Percentiles rank a stretch among this genome's conserved stretches.
These are phyloP conservation scores for Podosphaera leucotricha DNA, from an alignment of 2,329 filamentous ascomycete genomes.

Conservation along the genomic window DNA sequence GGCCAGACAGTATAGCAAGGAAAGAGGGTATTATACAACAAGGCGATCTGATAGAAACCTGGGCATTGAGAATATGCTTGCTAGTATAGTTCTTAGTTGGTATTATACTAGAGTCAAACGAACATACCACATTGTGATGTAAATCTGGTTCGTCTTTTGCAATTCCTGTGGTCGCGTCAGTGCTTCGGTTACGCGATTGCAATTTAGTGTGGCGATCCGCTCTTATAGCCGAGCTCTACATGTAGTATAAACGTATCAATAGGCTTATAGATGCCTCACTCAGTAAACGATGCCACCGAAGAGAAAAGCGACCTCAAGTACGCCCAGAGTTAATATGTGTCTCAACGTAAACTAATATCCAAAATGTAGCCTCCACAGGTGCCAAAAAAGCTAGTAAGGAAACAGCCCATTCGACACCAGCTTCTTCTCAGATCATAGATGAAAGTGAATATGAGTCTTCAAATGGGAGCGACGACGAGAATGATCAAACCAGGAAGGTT, in stretches of 20 bases:
- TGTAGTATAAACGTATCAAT: too few relatives aligned
- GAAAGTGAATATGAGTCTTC: conserved; percentile 26
- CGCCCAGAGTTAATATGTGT: conserved; percentile 9
- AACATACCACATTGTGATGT: conserved; percentile 13
- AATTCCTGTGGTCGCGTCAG: neutral
- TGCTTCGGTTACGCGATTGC: neutral
- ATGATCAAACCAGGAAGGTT: conserved; percentile 31
- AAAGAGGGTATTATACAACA: conserved; percentile 46
- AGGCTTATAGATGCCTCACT: too few relatives aligned
- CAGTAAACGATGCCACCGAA: conserved; percentile 56
- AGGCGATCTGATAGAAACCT: conserved; percentile 83
- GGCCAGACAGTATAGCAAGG: neutral
- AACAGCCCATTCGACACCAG: conserved; percentile 35
- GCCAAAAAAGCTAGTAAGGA: conserved; percentile 30
- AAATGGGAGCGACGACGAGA: conserved; percentile 24
- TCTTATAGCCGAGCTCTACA: neutral
- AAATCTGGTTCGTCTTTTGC: neutral
- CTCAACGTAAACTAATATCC: conserved; percentile 15
- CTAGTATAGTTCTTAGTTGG: conserved; percentile 22
- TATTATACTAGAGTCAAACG: conserved; percentile 3
- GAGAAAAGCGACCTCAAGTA: conserved; percentile 38
- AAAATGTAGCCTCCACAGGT: conserved; percentile 20
- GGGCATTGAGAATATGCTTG: conserved; percentile 96
- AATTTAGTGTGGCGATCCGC: neutral
- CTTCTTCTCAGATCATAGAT: conserved; percentile 31